Conservation (phyloP, 192 early-diverging fungal genomes). For the Diversispora epigaea region DNA sequence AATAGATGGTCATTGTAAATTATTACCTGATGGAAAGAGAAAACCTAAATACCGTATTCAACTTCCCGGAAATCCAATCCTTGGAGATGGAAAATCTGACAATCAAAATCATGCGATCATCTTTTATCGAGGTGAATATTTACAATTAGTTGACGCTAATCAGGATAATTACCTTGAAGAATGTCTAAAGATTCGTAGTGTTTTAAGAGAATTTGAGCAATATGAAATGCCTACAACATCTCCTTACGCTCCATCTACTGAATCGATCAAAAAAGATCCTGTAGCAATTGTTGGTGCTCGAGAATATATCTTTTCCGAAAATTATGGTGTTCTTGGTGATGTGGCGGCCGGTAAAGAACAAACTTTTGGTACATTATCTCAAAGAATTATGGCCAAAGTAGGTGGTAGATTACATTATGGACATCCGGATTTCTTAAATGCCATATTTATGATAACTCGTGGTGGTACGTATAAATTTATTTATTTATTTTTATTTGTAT, state of each 20-base stretch:
- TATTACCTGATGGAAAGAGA: constrained; percentile 67
- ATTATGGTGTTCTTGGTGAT: constrained; percentile 80
- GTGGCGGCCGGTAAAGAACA: constrained; percentile 90
- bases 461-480: constrained; percentile 50
- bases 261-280: constrained; percentile 51
- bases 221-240: constrained; percentile 63
- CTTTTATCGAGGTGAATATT: constrained; percentile 83
- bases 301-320: constrained; percentile 85
- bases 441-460: constrained; percentile 83
- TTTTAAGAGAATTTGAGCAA: constrained; percentile 83
- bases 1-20: constrained; percentile 76
- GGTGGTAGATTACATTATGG: constrained; percentile 85
- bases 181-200: constrained; percentile 82
- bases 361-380: constrained; percentile 81
- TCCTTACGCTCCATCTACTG: constrained; percentile 66
- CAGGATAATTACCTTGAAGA: constrained; percentile 94
- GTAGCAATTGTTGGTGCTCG: constrained; percentile 86
- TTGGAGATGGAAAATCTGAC: constrained; percentile 91
- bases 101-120: constrained; percentile 88
- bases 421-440: constrained; percentile 88
- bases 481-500: constrained; percentile 1
- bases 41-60: constrained; percentile 76
- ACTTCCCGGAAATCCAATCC: constrained; percentile 80
- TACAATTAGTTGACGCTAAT: constrained; percentile 86
- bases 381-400: constrained; percentile 84